Percentiles rank a stretch among this genome's conserved stretches.
These are phyloP conservation scores for Stachybotrys chartarum DNA, from an alignment of 2,329 filamentous ascomycete species.

Conservation along the genomic window DNA sequence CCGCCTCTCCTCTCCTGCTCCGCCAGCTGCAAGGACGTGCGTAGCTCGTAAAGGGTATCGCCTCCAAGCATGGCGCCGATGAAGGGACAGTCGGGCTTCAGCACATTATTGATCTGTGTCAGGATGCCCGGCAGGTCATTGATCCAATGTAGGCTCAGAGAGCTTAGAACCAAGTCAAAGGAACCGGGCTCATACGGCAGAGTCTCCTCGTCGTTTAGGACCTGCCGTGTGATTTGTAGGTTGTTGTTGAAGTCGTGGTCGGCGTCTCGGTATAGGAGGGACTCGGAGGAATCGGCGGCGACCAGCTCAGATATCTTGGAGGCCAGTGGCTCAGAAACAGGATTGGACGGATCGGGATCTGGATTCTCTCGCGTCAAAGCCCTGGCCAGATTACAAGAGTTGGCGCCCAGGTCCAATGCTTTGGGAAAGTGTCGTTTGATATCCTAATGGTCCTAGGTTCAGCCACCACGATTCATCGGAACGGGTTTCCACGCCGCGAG, in stretches of 20 bases:
- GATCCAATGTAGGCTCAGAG: slow-evolving; percentile 90
- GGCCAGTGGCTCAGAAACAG: slow-evolving; percentile 58
- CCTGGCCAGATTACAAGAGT: slow-evolving; percentile 88
- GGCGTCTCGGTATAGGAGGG: slow-evolving; percentile 74
- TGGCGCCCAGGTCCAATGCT: slow-evolving; percentile 88
- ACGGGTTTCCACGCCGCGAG: neutral
- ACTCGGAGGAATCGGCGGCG: slow-evolving; percentile 73
- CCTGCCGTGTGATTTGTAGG: slow-evolving; percentile 64
- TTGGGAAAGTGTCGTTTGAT: slow-evolving; percentile 82
- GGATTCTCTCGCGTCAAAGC: slow-evolving; percentile 67
- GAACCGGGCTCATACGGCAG: slow-evolving; percentile 68
- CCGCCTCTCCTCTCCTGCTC: slow-evolving; percentile 88
- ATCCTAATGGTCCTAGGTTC: slow-evolving; percentile 47
- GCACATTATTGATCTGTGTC: slow-evolving; percentile 73
- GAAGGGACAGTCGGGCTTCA: slow-evolving; percentile 88
- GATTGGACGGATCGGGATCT: slow-evolving; percentile 49
- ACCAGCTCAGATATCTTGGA: slow-evolving; percentile 66
- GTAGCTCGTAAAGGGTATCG: slow-evolving; percentile 87
- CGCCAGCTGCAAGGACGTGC: slow-evolving; percentile 86
- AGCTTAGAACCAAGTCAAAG: slow-evolving; percentile 88
- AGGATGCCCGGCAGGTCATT: slow-evolving; percentile 88
- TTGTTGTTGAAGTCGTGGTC: slow-evolving; percentile 66
- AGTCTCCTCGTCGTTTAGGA: slow-evolving; percentile 67
- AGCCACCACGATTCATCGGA: neutral
- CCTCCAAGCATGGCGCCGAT: slow-evolving; percentile 95